Base-by-base conservation (phyloP, 78 protist genomes). In the Guillardia theta region DNA sequence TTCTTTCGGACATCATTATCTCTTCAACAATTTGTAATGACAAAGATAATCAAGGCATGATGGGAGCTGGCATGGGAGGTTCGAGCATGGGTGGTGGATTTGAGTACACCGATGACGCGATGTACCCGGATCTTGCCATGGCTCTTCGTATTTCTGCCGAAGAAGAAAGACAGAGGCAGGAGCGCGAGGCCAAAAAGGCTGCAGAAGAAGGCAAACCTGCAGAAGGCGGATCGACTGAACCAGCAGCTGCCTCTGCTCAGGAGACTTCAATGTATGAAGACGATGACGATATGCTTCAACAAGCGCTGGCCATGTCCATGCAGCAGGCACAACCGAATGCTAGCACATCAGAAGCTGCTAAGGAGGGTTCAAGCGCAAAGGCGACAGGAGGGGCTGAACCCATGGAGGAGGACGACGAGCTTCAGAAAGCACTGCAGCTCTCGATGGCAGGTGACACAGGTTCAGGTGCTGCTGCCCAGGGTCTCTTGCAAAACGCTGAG, bases 101-200 rank as follows among this genome's bases (percentile, higher is more conserved):
- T 27, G 96, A 37, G 45, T 94, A 83, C 53, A 97, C 96, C n/a
- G 95, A 95, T 46, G 97, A 97, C 41, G 44, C 44, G 30, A 8
- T 95, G 58, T 97, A 96, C 46, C 98, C 98, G 22, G 99, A 98
- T 43, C 95, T 97, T 8, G 98, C 98, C 4, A 50, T 97, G 98
- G 98, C 98, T 3, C 96, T 97, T n/a, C 97, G 97, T 62, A 92
- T 97, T 27, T 97, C 98, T 12, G 93, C 97, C 94, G 98, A 97
- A 80, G 98, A 97, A 94, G 98, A 97, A 53, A 95, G 97, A 50
- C 95, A 77, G 94, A 95, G 98, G 44, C 96, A 96, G 87, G 97
- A 97, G 39, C 93, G 93, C 1, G 93, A 45, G 45, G 30, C 43
- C 54, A 33, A 22, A 48, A 27, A 3, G n/a, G 4, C 93, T 5